phyloP scores from a whole-genome alignment of 2,329 filamentous ascomycete species.

The Ophiostoma pallidulum region DNA sequence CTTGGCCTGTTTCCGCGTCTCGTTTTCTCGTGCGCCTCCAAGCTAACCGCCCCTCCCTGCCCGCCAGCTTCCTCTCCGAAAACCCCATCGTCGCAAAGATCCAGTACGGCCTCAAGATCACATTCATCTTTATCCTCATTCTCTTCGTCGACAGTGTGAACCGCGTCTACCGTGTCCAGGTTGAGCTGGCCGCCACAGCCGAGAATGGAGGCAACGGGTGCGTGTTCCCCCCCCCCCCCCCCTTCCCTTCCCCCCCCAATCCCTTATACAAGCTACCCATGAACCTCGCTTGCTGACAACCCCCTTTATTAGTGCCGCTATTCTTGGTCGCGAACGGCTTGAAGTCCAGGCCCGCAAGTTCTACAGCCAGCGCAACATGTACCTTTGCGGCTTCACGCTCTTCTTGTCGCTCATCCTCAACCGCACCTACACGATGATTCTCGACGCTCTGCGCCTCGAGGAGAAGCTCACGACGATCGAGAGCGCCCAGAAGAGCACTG shows the following conservation, averaged over 20 bases:
- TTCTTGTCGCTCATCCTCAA: slow-evolving; percentile 98
- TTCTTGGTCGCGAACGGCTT: slow-evolving; percentile 88
- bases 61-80: slow-evolving; percentile 77
- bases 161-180: slow-evolving; percentile 91
- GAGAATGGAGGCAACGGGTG: slow-evolving; percentile 48
- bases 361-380: slow-evolving; percentile 99
- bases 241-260: background rate
- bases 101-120: slow-evolving; percentile 97
- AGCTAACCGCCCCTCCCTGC: background rate
- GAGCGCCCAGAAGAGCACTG: slow-evolving; percentile 47
- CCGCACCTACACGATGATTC: slow-evolving; percentile 96
- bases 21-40: background rate
- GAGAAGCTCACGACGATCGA: slow-evolving; percentile 81
- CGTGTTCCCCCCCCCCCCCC: slow-evolving; percentile 20
- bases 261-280: too few species aligned
- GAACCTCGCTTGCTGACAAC: slow-evolving; percentile 18
- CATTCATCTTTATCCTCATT: slow-evolving; percentile 97
- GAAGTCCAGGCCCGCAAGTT: slow-evolving; percentile 99
- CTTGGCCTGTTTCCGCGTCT: too few species aligned
- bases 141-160: slow-evolving; percentile 95
- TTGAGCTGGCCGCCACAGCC: slow-evolving; percentile 67
- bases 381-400: slow-evolving; percentile 97
- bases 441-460: slow-evolving; percentile 83
- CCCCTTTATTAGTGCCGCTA: slow-evolving; percentile 40
- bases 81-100: slow-evolving; percentile 77